Conservation (phyloP, 257 asterid species). For the Lycium barbarum region DNA sequence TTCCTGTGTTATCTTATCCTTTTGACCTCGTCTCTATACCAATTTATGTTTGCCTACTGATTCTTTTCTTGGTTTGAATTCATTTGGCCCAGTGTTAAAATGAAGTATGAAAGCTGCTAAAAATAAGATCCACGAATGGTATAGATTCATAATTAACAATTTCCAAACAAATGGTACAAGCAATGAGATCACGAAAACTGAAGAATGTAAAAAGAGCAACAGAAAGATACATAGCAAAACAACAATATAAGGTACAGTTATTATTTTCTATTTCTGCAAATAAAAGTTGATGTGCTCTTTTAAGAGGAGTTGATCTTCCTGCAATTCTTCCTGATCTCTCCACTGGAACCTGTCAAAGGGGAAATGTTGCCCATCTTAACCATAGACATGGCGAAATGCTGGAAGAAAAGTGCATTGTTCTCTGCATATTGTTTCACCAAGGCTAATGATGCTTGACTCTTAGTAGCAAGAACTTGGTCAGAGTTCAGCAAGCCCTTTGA, state of each 20-base stretch:
- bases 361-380: conserved; percentile 82
- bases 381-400: conserved; percentile 83
- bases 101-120: background rate
- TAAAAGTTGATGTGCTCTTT: background rate
- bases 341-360: conserved; percentile 75
- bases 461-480: conserved; percentile 73
- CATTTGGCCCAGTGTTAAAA: background rate
- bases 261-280: background rate
- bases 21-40: background rate
- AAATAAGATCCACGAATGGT: background rate
- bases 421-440: conserved; percentile 73
- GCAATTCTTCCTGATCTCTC: conserved; percentile 79
- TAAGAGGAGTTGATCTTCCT: conserved; percentile 59
- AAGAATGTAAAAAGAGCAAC: background rate
- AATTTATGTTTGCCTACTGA: background rate
- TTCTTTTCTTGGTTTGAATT: background rate
- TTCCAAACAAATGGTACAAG: background rate
- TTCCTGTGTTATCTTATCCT: background rate
- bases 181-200: background rate
- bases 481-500: conserved; percentile 75
- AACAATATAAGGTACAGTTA: background rate
- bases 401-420: conserved; percentile 62
- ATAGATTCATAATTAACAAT: background rate
- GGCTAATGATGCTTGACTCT: conserved; percentile 57
- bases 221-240: background rate